phyloP scores from a whole-genome alignment of 2,329 filamentous ascomycete genomes.

The Gyromitra esculenta region DNA sequence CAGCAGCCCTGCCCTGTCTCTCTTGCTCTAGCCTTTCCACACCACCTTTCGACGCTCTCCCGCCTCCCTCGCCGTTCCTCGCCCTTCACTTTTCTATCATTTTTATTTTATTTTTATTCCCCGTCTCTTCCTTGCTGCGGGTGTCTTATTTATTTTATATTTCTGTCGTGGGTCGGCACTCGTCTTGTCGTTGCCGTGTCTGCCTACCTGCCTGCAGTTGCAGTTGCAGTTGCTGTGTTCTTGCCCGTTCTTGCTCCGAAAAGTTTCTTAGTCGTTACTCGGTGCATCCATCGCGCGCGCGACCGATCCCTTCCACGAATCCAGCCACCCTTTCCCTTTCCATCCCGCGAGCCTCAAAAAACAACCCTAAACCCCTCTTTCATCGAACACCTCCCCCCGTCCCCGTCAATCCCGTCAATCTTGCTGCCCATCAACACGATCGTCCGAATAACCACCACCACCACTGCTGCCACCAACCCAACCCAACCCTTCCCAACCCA shows the following conservation, averaged over 20 bases:
- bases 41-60: constrained; percentile 37
- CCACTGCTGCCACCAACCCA: constrained; percentile 9
- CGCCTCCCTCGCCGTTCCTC: constrained; percentile 29
- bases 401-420: constrained; percentile 22
- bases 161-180: constrained; percentile 21
- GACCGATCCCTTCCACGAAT: constrained; percentile 53
- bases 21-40: constrained; percentile 33
- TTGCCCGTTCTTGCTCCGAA: constrained; percentile 32
- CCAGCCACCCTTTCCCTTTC: constrained; percentile 52
- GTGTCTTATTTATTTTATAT: not conserved
- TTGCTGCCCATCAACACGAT: constrained; percentile 48
- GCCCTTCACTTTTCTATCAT: constrained; percentile 9
- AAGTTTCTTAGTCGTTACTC: constrained; percentile 47
- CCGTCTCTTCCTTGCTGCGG: constrained; percentile 21
- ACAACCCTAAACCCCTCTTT: constrained; percentile 54
- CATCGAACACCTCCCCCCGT: constrained; percentile 8
- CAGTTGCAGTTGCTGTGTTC: constrained; percentile 25
- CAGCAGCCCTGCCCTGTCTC: constrained; percentile 25
- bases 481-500: too few species aligned
- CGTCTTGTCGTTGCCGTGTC: constrained; percentile 30
- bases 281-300: constrained; percentile 47
- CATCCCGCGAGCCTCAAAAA: constrained; percentile 53
- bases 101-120: constrained; percentile 5
- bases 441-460: constrained; percentile 37
- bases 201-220: constrained; percentile 11